Base-by-base conservation (phyloP, 2,329 filamentous ascomycete species). In the Diplodia scrobiculata region DNA sequence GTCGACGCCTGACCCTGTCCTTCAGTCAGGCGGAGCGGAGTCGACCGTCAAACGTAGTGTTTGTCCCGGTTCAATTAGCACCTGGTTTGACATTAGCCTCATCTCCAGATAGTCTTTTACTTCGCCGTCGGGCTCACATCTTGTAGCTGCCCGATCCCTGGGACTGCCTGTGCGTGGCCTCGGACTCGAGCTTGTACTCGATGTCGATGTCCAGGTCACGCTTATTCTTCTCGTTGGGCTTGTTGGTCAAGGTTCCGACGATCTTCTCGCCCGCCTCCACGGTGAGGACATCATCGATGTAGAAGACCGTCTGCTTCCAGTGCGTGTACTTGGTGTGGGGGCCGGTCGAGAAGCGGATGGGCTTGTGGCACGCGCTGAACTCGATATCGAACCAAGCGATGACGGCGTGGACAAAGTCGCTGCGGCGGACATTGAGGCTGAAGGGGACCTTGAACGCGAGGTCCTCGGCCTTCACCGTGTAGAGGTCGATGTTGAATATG, bases 261-360 rank as follows among this genome's bases (percentile, higher is more conserved):
- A 99, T 84, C 73, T 86, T 84, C 83, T 99, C 95, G 66, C 90
- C 92, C 75, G 91, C 85, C 79, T 96, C 89, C 45, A 97, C 92
- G 19, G 93, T 98, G 70, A 99, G 83, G 38, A 97, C 91, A 72
- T 99, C 93, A 74, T 91, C 87, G 69, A 99, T 84, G 82, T 99
- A 99, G 83, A 99, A 98, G 69, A 99, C 95, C 13, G 95, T 99
- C 84, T 99, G 95, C 84, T 99, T 99, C 95, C 95, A 99, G 85
- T 99, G 95, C 19, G 95, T 99, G 83, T 98, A 98, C 83, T 97
- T 98, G 73, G 94, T 96, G 81, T 98, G 95, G 32, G 95, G 95
- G 25, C 95, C 95, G 19, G 95, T 99, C 64, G 91, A 96, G 85
- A 99, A 99, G 75, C 89, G 87, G 76, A 99, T 92, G 36, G 92